Evolutionary conservation across 2,329 filamentous ascomycete genomes (phyloP), one percentile per base, ranked within the genome.

Genomic region (Didymella segeticola): DNA sequence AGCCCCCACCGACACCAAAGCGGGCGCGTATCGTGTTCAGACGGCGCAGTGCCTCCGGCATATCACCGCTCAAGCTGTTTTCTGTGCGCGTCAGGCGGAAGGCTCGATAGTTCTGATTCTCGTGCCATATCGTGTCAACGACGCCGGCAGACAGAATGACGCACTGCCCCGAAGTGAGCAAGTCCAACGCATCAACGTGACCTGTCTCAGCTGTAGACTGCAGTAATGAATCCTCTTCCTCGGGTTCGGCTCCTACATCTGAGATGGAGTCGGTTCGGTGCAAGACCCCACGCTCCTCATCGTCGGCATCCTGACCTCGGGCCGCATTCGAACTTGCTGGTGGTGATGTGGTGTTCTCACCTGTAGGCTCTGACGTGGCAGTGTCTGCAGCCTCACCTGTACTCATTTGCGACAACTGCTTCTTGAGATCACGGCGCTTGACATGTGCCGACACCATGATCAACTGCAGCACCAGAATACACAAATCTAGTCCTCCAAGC

Each of bases 251-350:
- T 41, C 75, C 77, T 8, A 76, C 65, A 56, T 68, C 70, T 50
- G 62, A 73, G 50, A 68, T 64, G 30, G 68, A 69, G 25, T 74
- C 71, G 45, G 65, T 70, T 72, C 75, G 53, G 48, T 78, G 77
- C 15, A 79, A 62, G 3, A 85, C 68, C 2, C 85, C 85, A 25
- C 82, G 78, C 68, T 87, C 85, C 72, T 87, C 85, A 5, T 80
- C 75, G 58, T 87, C 84, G 51, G 83, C 76, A 62, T 85, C 83
- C 64, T 86, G 85, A 12, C 67, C 63, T 31, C 69, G 66, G 47
- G 60, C 58, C 27, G 64, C 53, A 22, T 57, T 61, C 14, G 60
- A 53, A 14, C 22, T 52, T 11, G 47, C 45, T 19, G 46, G 6
- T 8, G 20, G 25, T 30, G 55, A 26, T 37, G 57, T 45, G 12